Base-by-base conservation (phyloP, 495 filamentous ascomycete species). In the Thozetella sp. region DNA sequence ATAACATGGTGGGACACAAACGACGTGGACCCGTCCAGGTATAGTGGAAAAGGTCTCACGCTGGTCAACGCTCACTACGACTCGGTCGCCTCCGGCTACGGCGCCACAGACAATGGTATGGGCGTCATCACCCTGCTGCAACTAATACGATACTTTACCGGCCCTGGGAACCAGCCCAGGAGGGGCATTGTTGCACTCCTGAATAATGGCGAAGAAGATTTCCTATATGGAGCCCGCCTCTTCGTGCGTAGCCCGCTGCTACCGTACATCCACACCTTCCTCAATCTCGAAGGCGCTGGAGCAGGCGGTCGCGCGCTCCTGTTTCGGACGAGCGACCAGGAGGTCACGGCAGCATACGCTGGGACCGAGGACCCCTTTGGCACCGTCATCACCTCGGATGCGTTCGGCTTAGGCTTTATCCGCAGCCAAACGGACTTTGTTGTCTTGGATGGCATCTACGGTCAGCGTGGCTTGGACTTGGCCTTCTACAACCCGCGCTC, bases 201-300 rank as follows among this genome's bases (percentile, higher is more conserved):
- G 61, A 99, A 99, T 76, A 97, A 98, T 66, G 93, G 92, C 54
- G 95, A 99, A 74, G 95, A 99, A 74, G 93, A 98, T 69, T 95
- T 84, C 56, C 79, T 99, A 48, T 94, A 95, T 67, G 95, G 95
- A 3, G 93, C 95, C 40, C 84, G 89, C 60, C 93, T 88, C n/a
- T 96, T 93, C 60, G 85, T 89, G 25, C 86, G 91, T 53, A 90
- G 93, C 66, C 93, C 93, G 9, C 79, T 97, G 58, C 83, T 88
- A 1, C 83, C 80, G 23, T 89, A 93, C 64, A 80, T 88, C 26
- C 88, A 93, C 66, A 90, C 91, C 0, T 98, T 99, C 70, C 73
- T 98, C 25, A 99, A 99, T 64, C 83, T 99, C 30, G 95, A 99
- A 73, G 95, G 95, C 13, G 94, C 95, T 40, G 95, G 95, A 50